These are phyloP conservation scores for Trichoderma oligosporum DNA, from an alignment of 2,329 filamentous ascomycete species.

Conservation along the genomic window DNA sequence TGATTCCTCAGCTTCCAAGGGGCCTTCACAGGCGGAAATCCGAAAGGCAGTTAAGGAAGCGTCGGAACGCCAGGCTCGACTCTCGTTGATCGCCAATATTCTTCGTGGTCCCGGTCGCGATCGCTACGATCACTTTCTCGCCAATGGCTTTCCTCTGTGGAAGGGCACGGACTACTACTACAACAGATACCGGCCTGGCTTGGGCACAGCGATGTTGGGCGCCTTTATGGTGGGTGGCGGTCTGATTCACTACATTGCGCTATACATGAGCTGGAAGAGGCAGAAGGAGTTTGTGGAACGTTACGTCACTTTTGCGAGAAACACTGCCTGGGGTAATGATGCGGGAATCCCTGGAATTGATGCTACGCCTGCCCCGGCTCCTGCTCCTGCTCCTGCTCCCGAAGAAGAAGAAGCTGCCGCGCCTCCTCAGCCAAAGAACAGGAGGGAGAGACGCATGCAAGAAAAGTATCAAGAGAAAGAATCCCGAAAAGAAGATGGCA, in stretches of 20 bases:
- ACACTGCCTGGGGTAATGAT: constrained; percentile 86
- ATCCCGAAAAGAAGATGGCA: constrained; percentile 64
- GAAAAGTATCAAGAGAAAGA: constrained; percentile 89
- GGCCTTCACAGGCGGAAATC: constrained; percentile 70
- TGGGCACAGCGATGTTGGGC: constrained; percentile 78
- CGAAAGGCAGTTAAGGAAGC: constrained; percentile 76
- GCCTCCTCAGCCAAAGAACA: constrained; percentile 63
- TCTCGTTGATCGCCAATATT: constrained; percentile 81
- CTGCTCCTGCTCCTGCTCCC: constrained; percentile 42
- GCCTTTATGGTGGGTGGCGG: constrained; percentile 81
- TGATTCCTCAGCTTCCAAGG: constrained; percentile 63
- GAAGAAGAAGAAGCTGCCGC: constrained; percentile 47
- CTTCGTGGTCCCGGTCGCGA: constrained; percentile 75
- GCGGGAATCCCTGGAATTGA: constrained; percentile 66
- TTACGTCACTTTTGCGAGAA: constrained; percentile 85
- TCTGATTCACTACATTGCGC: constrained; percentile 77
- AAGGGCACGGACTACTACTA: constrained; percentile 99
- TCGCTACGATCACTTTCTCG: constrained; percentile 91
- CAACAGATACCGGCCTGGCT: constrained; percentile 82
- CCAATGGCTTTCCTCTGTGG: constrained; percentile 92
- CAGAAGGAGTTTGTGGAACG: constrained; percentile 87
- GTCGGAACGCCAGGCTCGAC: constrained; percentile 74
- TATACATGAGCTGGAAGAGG: constrained; percentile 83
- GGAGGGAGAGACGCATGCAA: constrained; percentile 82
- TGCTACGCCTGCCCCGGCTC: constrained; percentile 39